Percentiles rank a stretch among this genome's conserved stretches.
phyloP scores from a whole-genome alignment of 805 yeast genomes.

The Wickerhamiella qilinensis region DNA sequence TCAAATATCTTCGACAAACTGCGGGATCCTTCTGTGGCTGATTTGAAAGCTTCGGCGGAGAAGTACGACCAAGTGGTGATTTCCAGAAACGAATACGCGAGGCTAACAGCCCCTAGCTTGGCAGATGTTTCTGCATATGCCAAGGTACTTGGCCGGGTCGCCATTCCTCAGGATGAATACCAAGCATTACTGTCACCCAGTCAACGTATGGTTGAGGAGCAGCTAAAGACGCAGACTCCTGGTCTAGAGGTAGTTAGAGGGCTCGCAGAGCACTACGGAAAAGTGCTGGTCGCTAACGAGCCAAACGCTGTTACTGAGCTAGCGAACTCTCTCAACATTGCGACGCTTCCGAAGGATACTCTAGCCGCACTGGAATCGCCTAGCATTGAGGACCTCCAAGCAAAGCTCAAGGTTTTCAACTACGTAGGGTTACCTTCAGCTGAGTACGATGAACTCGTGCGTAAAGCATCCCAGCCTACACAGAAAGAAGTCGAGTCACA shows the following conservation, averaged over 20 bases:
- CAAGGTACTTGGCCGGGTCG: constrained; percentile 15
- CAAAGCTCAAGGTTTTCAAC: not conserved
- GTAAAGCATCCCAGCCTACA: constrained; percentile 2
- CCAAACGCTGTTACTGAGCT: constrained; percentile 5
- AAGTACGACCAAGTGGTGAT: constrained; percentile 23
- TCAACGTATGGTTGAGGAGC: constrained; percentile 11
- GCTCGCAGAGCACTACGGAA: constrained; percentile 4
- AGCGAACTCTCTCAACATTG: constrained; percentile 1
- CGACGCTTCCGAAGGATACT: constrained; percentile 14
- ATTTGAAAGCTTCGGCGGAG: constrained; percentile 14
- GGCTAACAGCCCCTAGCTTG: constrained; percentile 12
- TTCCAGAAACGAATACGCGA: constrained; percentile 7
- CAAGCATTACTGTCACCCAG: constrained; percentile 2
- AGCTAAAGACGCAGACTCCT: constrained; percentile 13
- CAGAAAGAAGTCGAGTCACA: constrained; percentile 12
- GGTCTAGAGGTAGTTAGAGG: constrained; percentile 8
- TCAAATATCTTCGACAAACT: not conserved
- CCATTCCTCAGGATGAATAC: constrained; percentile 14
- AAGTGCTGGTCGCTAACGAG: constrained; percentile 6
- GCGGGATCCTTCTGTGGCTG: constrained; percentile 1
- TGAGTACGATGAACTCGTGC: not conserved
- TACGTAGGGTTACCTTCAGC: not conserved
- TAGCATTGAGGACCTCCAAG: not conserved
- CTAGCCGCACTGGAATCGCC: constrained; percentile 14
- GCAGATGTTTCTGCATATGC: constrained; percentile 7